Base-by-base conservation (phyloP, 192 early-diverging fungal genomes). In the Linnemannia elongata region DNA sequence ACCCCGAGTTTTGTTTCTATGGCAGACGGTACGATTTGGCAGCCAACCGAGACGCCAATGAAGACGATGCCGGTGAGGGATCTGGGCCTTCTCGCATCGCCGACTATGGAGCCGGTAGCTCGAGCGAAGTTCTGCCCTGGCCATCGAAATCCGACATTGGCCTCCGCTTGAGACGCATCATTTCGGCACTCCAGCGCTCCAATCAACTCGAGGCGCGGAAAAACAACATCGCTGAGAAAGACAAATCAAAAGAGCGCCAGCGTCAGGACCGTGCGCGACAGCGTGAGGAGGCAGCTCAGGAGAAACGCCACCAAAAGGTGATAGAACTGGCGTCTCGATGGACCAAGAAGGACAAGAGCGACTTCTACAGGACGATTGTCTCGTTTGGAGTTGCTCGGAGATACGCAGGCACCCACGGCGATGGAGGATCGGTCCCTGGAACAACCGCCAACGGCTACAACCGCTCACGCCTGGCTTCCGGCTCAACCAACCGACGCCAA, bases 121-220 rank as follows among this genome's bases (percentile, higher is more conserved):
- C 60, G 42, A 77, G 79, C 12, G 70, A 90, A 47, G 86, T 89
- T 4, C 83, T 92, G 33, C 85, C 90, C 3, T 93, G 93, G 93
- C 93, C 93, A 8, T 90, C 91, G 38, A 93, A 93, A 72, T 90
- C 93, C 36, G 93, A 93, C 66, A 90, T 92, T 77, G 93, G 93
- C 68, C 88, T 91, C 77, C 91, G 93, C 18, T 78, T 93, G 20
- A 89, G 93, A 20, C 89, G 91, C 36, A 89, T 93, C 30, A 88
- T 92, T 70, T 88, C 90, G 22, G 93, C 93, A 2, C 85, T 93
- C 47, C 89, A 89, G 38, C 88, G 93, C 42, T 85, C 90, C 73
- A 82, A 89, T 35, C 89, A 90, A 1, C 76, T 89, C 39, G 89
- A 91, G 41, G 60, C 80, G 9, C 88, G 90, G 12, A 88, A 88